Conservation (phyloP, 2,329 filamentous ascomycete genomes). For the Cladosporium sp. region DNA sequence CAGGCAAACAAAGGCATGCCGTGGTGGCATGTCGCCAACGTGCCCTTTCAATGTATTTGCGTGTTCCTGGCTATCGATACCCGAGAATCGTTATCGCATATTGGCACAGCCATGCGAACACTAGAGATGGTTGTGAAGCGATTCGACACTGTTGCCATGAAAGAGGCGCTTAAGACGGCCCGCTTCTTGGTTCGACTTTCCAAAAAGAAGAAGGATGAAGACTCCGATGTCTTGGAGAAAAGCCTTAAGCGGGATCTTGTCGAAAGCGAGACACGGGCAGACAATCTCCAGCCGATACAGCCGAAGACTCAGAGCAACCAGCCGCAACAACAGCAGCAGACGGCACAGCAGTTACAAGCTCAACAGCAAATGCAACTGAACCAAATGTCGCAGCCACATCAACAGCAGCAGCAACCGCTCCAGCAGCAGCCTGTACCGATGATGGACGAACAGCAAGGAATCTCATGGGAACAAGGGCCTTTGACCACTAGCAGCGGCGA, state of each 20-base stretch:
- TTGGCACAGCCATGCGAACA: conserved; percentile 48
- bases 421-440: conserved; percentile 4
- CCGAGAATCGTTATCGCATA: conserved; percentile 43
- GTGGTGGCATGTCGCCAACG: conserved; percentile 59
- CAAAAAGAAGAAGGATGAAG: conserved; percentile 48
- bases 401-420: neutral
- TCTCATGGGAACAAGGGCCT: conserved; percentile 15
- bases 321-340: neutral
- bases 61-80: conserved; percentile 54
- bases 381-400: neutral
- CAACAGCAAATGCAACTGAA: conserved; percentile 4
- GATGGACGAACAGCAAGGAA: conserved; percentile 11
- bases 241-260: conserved; percentile 19
- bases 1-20: conserved; percentile 45
- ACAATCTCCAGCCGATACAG: conserved; percentile 13
- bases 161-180: conserved; percentile 53
- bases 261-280: conserved; percentile 19
- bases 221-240: conserved; percentile 32
- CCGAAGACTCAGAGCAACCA: neutral
- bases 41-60: conserved; percentile 57
- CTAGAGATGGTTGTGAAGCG: conserved; percentile 29
- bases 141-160: conserved; percentile 35
- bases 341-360: neutral
- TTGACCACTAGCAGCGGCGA: conserved; percentile 25
- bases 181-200: conserved; percentile 52